A percentile compares a stretch with the other conserved stretches of the same genome.
These are phyloP conservation scores for Calonectria hawksworthii DNA, from an alignment of 2,329 filamentous ascomycete genomes.

Conservation along the genomic window DNA sequence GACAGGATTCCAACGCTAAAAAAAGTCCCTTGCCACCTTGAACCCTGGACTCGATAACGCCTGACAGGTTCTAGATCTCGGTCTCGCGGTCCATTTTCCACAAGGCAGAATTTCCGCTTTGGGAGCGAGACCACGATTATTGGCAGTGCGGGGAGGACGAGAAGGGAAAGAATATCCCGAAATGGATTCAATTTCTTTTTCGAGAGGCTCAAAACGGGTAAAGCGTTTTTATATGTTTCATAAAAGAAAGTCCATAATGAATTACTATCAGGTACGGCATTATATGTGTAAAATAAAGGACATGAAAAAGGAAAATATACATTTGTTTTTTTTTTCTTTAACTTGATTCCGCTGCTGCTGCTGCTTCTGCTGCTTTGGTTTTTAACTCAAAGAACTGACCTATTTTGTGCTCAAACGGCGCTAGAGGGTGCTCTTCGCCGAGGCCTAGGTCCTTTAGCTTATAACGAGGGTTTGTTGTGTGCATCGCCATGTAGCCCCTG, in stretches of 20 bases:
- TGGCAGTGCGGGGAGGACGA: background rate
- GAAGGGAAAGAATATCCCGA: background rate
- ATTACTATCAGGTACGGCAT: background rate
- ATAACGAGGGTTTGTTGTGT: conserved; percentile 23
- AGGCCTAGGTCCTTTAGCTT: conserved; percentile 13
- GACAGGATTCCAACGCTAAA: background rate
- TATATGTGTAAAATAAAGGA: background rate
- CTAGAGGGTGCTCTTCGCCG: conserved; percentile 18
- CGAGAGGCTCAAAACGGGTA: background rate
- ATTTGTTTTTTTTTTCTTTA: background rate
- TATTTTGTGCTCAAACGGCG: conserved; percentile 18
- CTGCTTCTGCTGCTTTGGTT: background rate
- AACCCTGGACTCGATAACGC: background rate
- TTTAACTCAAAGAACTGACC: conserved; percentile 16
- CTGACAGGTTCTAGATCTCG: conserved; percentile 5
- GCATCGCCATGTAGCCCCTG: conserved; percentile 23
- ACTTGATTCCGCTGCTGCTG: background rate
- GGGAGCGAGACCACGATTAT: background rate
- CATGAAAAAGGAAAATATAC: background rate
- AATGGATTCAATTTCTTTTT: too few species aligned
- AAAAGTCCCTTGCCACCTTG: background rate
- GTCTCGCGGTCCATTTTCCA: background rate
- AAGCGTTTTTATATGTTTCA: background rate
- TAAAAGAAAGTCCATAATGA: background rate
- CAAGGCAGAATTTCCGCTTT: background rate